These are phyloP conservation scores for Ramaria rubella DNA, from an alignment of 768 basidiomycete genomes.

Conservation along the genomic window DNA sequence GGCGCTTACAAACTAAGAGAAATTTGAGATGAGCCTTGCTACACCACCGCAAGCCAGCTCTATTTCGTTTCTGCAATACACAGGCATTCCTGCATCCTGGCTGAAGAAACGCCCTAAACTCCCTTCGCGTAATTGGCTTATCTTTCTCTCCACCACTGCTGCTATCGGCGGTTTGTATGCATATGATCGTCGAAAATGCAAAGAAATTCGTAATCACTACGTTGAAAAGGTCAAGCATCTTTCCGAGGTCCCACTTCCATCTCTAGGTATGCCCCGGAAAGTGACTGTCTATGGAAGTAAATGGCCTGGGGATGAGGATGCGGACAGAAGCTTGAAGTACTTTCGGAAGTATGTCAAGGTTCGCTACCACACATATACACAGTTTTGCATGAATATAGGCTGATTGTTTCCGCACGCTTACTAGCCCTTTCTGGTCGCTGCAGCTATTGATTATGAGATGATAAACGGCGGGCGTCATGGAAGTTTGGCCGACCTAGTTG, in stretches of 20 bases:
- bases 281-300: slow-evolving; percentile 82
- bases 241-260: slow-evolving; percentile 60
- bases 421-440: slow-evolving; percentile 90
- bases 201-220: slow-evolving; percentile 68
- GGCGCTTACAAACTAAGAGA: too few relatives aligned
- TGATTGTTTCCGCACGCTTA: slow-evolving; percentile 11
- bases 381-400: slow-evolving; percentile 5
- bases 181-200: slow-evolving; percentile 84
- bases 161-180: slow-evolving; percentile 65
- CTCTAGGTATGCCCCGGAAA: slow-evolving; percentile 63
- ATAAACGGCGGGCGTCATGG: slow-evolving; percentile 77
- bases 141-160: slow-evolving; percentile 77
- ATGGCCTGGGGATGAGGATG: slow-evolving; percentile 95
- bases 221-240: slow-evolving; percentile 71
- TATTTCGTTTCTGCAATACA: slow-evolving; percentile 11
- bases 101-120: slow-evolving; percentile 78
- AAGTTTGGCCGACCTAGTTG: slow-evolving; percentile 71
- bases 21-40: background rate
- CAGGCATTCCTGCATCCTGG: slow-evolving; percentile 64
- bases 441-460: slow-evolving; percentile 88
- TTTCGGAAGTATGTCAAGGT: slow-evolving; percentile 99
- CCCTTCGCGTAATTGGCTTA: slow-evolving; percentile 91
- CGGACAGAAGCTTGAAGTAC: slow-evolving; percentile 74
- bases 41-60: background rate
- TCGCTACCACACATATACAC: slow-evolving; percentile 23